These are phyloP conservation scores for Jasminum sambac DNA, from an alignment of 257 asterid species.

Conservation along the genomic window DNA sequence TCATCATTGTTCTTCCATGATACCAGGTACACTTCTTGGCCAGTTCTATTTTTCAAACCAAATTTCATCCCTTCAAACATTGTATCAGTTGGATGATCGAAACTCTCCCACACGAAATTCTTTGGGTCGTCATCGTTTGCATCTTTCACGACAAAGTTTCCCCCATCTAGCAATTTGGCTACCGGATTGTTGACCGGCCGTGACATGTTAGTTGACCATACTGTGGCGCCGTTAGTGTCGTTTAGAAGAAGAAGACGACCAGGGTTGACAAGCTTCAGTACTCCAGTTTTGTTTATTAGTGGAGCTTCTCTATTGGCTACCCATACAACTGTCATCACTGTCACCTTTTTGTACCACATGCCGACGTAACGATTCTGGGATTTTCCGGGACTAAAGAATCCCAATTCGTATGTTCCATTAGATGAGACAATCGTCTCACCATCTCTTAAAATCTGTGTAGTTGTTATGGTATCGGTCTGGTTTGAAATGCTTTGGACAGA, in stretches of 20 bases:
- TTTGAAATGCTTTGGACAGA: not conserved
- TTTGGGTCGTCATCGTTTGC: constrained; percentile 10
- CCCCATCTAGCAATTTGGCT: constrained; percentile 10
- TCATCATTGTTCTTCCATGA: too few relatives aligned
- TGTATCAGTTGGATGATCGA: too few relatives aligned
- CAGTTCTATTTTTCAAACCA: too few relatives aligned
- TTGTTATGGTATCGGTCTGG: constrained; percentile 21
- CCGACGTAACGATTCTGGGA: constrained; percentile 22
- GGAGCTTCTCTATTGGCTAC: too few relatives aligned
- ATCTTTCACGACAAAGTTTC: constrained; percentile 37
- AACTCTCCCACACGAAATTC: constrained; percentile 14
- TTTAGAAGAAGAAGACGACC: constrained; percentile 10
- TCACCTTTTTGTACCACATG: constrained; percentile 18
- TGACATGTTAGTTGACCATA: constrained; percentile 23
- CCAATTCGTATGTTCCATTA: too few relatives aligned
- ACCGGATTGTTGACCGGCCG: not conserved
- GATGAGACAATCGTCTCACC: too few relatives aligned
- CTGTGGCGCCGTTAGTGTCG: not conserved
- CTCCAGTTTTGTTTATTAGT: constrained; percentile 7
- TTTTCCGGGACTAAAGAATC: too few relatives aligned
- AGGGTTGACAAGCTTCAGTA: not conserved
- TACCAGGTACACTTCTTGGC: too few relatives aligned
- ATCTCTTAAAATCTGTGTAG: too few relatives aligned
- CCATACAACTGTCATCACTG: constrained; percentile 5
- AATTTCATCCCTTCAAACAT: too few relatives aligned